Evolutionary conservation across 2,329 filamentous ascomycete species (phyloP).

Genomic region (Ustulina deusta): DNA sequence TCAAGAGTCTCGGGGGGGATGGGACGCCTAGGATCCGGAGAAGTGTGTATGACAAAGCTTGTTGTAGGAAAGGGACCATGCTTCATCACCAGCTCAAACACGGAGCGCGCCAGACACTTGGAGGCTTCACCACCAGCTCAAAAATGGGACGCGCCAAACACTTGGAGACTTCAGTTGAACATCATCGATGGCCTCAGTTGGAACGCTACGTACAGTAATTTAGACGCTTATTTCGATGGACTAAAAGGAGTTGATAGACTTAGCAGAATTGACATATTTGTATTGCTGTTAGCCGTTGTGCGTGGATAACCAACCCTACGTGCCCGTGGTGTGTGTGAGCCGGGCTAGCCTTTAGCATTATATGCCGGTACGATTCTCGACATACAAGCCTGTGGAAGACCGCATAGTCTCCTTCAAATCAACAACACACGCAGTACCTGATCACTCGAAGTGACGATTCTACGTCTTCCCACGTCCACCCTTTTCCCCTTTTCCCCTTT

Average conservation of each 20-base stretch:
- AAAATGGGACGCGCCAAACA: background rate
- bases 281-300: background rate
- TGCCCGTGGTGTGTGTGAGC: background rate
- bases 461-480: background rate
- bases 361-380: background rate
- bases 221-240: background rate
- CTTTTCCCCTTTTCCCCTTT: background rate
- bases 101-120: background rate
- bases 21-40: conserved; percentile 29
- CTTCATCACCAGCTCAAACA: conserved; percentile 31
- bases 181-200: background rate
- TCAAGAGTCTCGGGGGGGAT: background rate
- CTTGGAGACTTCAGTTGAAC: background rate
- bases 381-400: background rate
- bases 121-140: too few relatives aligned
- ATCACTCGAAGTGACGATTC: background rate
- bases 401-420: background rate
- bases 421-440: background rate
- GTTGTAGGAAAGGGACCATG: conserved; percentile 34
- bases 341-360: background rate
- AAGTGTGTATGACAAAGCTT: conserved; percentile 42
- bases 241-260: background rate
- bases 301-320: background rate
- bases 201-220: background rate
- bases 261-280: background rate